Evolutionary conservation across 2,329 filamentous ascomycete genomes (phyloP).

Genomic region (Aspergillus sp.): DNA sequence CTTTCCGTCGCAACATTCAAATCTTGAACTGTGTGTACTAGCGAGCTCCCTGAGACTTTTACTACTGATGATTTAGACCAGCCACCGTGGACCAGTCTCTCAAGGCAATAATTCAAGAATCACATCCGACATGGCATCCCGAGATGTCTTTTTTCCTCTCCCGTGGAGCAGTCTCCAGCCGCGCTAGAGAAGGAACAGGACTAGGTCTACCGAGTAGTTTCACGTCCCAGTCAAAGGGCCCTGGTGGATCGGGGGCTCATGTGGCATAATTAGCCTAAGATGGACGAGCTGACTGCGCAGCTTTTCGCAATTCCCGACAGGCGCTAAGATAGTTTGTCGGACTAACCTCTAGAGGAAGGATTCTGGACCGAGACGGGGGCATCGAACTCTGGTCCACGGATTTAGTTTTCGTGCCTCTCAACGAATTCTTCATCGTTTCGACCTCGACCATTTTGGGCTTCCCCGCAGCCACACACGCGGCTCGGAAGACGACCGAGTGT

Average conservation of each 20-base stretch:
- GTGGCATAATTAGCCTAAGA: conserved; percentile 22
- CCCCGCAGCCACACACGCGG: conserved; percentile 24
- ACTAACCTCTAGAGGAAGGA: conserved; percentile 29
- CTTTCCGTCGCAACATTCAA: neutral
- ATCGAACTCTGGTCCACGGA: conserved; percentile 5
- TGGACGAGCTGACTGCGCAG: conserved; percentile 15
- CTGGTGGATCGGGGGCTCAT: conserved; percentile 23
- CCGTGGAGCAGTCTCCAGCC: conserved; percentile 18
- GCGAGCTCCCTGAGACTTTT: neutral
- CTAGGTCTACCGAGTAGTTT: conserved; percentile 19
- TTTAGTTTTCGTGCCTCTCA: conserved; percentile 9
- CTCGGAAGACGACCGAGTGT: conserved; percentile 19
- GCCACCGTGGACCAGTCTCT: neutral
- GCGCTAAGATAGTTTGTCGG: conserved; percentile 1
- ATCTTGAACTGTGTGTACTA: neutral
- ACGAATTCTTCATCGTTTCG: conserved; percentile 10
- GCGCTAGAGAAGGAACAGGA: conserved; percentile 17
- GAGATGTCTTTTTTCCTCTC: conserved; percentile 15
- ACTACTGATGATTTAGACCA: neutral
- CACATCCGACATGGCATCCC: conserved; percentile 24
- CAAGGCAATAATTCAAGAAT: neutral
- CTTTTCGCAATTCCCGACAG: conserved; percentile 11
- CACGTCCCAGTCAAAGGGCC: conserved; percentile 14
- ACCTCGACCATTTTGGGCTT: conserved; percentile 11
- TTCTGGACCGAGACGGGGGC: conserved; percentile 26